Evolutionary conservation across 129 eudicot species (phyloP), one percentile per base, ranked within the genome.

Genomic region (Scalesia atractyloides): DNA sequence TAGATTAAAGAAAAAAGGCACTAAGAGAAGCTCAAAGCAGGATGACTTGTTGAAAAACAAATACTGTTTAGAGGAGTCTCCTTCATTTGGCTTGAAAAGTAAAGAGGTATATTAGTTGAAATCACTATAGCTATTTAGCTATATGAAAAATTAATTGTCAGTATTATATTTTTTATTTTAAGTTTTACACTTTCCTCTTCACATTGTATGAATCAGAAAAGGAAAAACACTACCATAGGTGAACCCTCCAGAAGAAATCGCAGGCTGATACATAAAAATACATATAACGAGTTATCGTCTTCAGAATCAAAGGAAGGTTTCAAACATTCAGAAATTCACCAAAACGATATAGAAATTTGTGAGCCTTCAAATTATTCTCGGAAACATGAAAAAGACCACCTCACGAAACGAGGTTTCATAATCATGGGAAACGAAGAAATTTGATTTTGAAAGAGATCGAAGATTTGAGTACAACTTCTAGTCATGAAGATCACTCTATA

Each of bases 241-340:
- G 88, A 83, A 80, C 37, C 94, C 59, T 81, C 86, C 62, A 66
- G 63, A 62, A 74, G 73, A 79, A 69, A 76, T 30, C 83, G 82
- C 57, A 84, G 82, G 74, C 80, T 84, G 76, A 86, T 81, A 30
- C 84, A 73, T 68, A 93, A 81, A 70, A 82, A 79, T 54, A 68
- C 12, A 66, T n/a, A 47, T 22, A 62, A 60, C n/a, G 74, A 73
- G 47, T 30, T 68, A 51, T 74, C 56, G 22, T 67, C 82, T 53
- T 68, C 82, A 46, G 79, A 73, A 67, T 56, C 80, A 13, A 86
- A 68, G 65, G 73, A 81, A 74, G 86, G 69, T 24, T 50, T 54
- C 48, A 54, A 67, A 44, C 83, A 48, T 41, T 48, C 16, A 26
- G 66, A 69, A 26, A 53, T 66, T 48, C 33, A 20, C 46, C 77